Base-by-base conservation (phyloP, 768 basidiomycete genomes). In the Leccinum olivaceopallidum region DNA sequence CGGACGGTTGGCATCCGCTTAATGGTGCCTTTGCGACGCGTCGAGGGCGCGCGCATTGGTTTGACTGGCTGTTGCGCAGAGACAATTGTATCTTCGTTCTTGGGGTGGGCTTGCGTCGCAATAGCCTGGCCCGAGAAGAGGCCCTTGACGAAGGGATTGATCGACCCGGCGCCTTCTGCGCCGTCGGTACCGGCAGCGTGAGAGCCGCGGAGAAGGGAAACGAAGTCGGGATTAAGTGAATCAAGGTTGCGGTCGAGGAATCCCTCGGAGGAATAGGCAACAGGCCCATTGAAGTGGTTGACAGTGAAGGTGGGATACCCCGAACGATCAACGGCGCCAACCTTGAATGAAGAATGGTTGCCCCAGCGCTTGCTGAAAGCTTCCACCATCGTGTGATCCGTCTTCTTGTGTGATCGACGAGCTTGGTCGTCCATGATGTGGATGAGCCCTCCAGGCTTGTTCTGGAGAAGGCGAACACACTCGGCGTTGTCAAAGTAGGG, bases 61-160 rank as follows among this genome's bases (percentile, higher is more conserved):
- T 95, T 94, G 64, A 94, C 88, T 37, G 88, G 87, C 72, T 97
- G 95, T 70, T 95, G 94, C 0, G 94, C 95, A 6, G 94, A 85
- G 16, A 98, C 95, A 62, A 98, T 95, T 0, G 95, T 97, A 55
- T 96, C 95, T 68, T 98, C 94, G 67, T 95, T 89, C 63, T 89
- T 80, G 0, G 96, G 95, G 69, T 98, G 95, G 0, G 88, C 92
- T 69, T 94, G 89, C 0, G 94, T 97, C 0, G 94, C 92, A 62
- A 99, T 94, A 3, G 90, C 89, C 70, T 93, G 93, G 39, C 80
- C 85, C 0, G 88, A 89, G 76, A 98, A 98, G 6, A 99, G 77
- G 8, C 89, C 90, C 62, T 93, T 92, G 53, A 98, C 84, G 77
- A 98, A 98, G 0, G 94, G 90, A 63, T 97, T 96, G 70, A 85